phyloP scores from a whole-genome alignment of 192 early-diverging fungal genomes.

The Funneliformis geosporum region DNA sequence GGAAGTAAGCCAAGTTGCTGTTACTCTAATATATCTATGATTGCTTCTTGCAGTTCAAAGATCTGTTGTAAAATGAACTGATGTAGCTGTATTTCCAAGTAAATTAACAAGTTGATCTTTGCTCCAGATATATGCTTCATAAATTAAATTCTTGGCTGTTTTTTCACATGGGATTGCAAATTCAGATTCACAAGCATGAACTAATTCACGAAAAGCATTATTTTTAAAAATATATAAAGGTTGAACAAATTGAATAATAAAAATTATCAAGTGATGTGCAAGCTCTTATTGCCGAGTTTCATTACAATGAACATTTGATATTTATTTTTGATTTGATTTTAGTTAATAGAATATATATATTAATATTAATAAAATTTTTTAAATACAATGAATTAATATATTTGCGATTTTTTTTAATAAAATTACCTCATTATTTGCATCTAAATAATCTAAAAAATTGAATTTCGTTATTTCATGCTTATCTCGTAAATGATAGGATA shows the following conservation, averaged over 20 bases:
- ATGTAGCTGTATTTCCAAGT: background rate
- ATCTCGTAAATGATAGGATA: background rate
- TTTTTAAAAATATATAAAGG: too few relatives aligned
- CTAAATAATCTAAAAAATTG: too few relatives aligned
- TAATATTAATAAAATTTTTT: too few relatives aligned
- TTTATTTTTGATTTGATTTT: background rate
- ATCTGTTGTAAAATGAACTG: too few relatives aligned
- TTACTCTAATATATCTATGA: too few relatives aligned
- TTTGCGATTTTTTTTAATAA: background rate
- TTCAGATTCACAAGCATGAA: background rate
- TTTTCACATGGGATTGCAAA: background rate
- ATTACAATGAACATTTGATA: too few relatives aligned
- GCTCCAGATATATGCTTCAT: background rate
- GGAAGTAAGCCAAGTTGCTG: too few relatives aligned
- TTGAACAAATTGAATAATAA: background rate
- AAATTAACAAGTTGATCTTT: background rate
- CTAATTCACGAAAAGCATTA: slow-evolving; percentile 5
- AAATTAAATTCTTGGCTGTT: background rate
- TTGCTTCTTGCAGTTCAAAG: too few relatives aligned
- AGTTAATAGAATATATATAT: background rate
- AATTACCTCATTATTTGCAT: slow-evolving; percentile 6
- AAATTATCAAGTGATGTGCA: background rate
- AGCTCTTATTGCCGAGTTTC: background rate
- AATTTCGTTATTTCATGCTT: background rate
- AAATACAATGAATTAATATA: too few relatives aligned